Percentiles rank a stretch among this genome's conserved stretches.
Evolutionary conservation across 1,284 basidiomycete genomes (phyloP).

Genomic region (Cutaneotrichosporon sp.): DNA sequence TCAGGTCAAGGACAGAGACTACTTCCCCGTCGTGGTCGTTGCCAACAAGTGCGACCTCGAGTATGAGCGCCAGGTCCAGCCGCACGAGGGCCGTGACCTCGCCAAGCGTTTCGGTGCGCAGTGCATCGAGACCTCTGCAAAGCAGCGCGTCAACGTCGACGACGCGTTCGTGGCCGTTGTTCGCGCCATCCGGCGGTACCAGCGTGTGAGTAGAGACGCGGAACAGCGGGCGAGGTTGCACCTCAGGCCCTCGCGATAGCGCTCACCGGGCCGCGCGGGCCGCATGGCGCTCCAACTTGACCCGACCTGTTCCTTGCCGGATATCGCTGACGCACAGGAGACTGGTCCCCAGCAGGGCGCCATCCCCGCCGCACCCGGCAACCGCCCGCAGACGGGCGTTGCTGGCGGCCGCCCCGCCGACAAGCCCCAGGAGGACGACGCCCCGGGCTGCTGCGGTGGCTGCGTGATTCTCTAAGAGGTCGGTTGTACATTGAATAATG

Average conservation of each 20-base stretch:
- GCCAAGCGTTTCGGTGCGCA: slow-evolving; percentile 96
- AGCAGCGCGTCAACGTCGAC: slow-evolving; percentile 97
- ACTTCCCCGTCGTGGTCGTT: slow-evolving; percentile 95
- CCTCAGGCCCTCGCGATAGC: too few relatives aligned
- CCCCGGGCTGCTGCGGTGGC: slow-evolving; percentile 68
- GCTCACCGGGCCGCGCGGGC: too few relatives aligned
- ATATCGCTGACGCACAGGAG: slow-evolving; percentile 31
- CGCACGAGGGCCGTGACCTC: slow-evolving; percentile 96
- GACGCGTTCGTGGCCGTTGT: slow-evolving; percentile 98
- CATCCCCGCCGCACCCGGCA: slow-evolving; percentile 55
- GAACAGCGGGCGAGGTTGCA: too few relatives aligned
- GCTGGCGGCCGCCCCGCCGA: slow-evolving; percentile 57
- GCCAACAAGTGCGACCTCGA: slow-evolving; percentile 99
- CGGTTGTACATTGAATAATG: slow-evolving; percentile 14
- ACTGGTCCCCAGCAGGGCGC: slow-evolving; percentile 41
- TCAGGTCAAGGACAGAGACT: slow-evolving; percentile 89
- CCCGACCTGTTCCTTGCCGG: background rate
- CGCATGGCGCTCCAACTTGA: too few relatives aligned
- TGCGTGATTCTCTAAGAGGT: slow-evolving; percentile 65
- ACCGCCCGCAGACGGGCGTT: slow-evolving; percentile 59
- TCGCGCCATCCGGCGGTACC: slow-evolving; percentile 93
- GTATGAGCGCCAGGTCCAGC: slow-evolving; percentile 95
- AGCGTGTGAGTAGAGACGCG: slow-evolving; percentile 70
- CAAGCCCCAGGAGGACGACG: slow-evolving; percentile 49
- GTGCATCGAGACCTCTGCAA: slow-evolving; percentile 98